Base-by-base conservation (phyloP, 208 protist genomes). In the Entamoeba invadens region DNA sequence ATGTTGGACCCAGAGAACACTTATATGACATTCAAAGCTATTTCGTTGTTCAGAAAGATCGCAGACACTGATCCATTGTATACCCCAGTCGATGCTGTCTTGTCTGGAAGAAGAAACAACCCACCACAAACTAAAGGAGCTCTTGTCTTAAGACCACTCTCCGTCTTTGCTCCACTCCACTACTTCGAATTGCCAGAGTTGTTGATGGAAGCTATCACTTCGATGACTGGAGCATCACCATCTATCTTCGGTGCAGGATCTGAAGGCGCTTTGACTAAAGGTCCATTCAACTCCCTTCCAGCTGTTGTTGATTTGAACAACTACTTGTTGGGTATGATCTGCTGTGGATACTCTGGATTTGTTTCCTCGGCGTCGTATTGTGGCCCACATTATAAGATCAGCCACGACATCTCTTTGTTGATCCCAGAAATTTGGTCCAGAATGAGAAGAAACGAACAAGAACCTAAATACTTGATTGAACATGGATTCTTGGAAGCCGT, bases 251-350 rank as follows among this genome's bases (percentile, higher is more conserved):
- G 95, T 31, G 57, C 95, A 35, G 96, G 96, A 47, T 95, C 94
- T 91, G 96, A 96, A 93, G 95, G 95, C 42, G 95, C 96, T 4
- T 72, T 96, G 16, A 96, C 96, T n/a, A 96, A 96, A 91, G 96
- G 96, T 45, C 95, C 96, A 6, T 96, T 96, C 94, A 96, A 96
- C 91, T 46, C 92, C 44, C 50, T 96, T 92, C 45, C 46, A 18
- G 12, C 45, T 45, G 94, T 46, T 31, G 57, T 77, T 50, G 95
- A 96, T 47, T 25, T 95, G 0, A 95, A 95, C 31, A 94, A 93
- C n/a, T 45, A 31, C 45, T 44, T 94, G 45, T 93, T 94, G 46
- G 93, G 44, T 4, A 47, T 95, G 25, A 31, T 10, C 94, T 10
- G 95, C 4, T 57, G 68, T 92, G 50, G 44, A 31, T 44, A 91